Evolutionary conservation across 2,329 filamentous ascomycete species (phyloP), one percentile per base, ranked within the genome.

Genomic region (Beauveria sp.): DNA sequence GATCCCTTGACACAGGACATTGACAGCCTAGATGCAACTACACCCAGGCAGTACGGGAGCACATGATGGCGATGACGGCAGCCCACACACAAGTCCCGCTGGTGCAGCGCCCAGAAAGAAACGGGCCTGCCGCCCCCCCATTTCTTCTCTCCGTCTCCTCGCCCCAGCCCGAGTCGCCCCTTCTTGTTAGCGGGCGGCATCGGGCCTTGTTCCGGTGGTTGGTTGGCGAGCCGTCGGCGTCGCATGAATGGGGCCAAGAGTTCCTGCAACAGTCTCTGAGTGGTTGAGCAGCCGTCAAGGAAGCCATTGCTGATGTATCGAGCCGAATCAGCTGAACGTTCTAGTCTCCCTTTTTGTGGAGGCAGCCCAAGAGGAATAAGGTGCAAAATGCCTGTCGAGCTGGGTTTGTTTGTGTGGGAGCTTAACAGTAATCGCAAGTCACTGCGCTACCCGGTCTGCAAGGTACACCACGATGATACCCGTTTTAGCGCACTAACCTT

Each of bases 121-220:
- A 52, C 57, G 38, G 57, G 48, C 18, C 48, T 45, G 48, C 40
- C 48, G 43, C 56, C 48, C 31, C 45, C 43, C 55, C n/a, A 42
- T 22, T 46, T 48, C 22, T 9, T 20, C 38, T 60, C 28, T 40
- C 34, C 34, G 5, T 60, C 49, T 43, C 28, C 26, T 43, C 43
- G 43, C 43, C 57, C 38, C 22, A 45, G 28, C 38, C 26, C 49
- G 34, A 53, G 49, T 46, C 40, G 26, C 38, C 38, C 31, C 46
- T 20, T 34, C 26, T 26, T 50, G 6, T 42, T 42, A 40, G 40
- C 58, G 58, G 58, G 43, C 59, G 59, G 59, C 50, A 61, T 61
- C 59, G 59, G 59, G 59, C 59, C 59, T 54, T 54, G 50, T 61
- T 54, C 59, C 59, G 59, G 59, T 61, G 59, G 59, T 61, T 61